Base-by-base conservation (phyloP, 2,329 filamentous ascomycete genomes). In the Chaetomium sp. region DNA sequence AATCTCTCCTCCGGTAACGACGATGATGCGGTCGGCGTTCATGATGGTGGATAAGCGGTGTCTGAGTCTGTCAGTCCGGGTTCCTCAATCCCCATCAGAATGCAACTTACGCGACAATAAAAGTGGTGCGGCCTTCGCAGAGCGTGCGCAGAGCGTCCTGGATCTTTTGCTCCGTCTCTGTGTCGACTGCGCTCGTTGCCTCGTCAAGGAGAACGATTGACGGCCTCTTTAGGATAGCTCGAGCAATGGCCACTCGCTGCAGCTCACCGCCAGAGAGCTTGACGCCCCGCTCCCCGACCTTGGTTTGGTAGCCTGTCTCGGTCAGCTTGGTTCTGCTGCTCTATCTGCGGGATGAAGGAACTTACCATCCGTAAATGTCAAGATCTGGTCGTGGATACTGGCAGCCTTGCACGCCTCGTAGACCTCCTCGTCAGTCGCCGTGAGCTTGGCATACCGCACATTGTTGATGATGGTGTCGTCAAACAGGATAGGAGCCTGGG, bases 161-260 rank as follows among this genome's bases (percentile, higher is more conserved):
- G 54, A 90, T 90, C 69, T 86, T 84, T 62, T 86, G 84, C 74
- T 90, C 87, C 1, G 87, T 90, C 38, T 88, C 85, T 0, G 88
- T 88, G 66, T 92, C 87, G 64, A 94, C 87, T 7, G 90, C 88
- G 45, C 89, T 92, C 4, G 92, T 93, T 1, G 91, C 88, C 75
- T 93, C 91, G 69, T 94, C 91, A 0, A 94, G 82, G 47, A 94
- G 82, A 10, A 94, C 86, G 65, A 93, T 87, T 63, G 91, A 87
- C 0, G 91, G 90, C 65, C 85, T 83, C 75, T 91, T 91, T 68
- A 93, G 79, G 56, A 94, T 83, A 1, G 90, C 89, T 29, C 90
- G 85, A 8, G 87, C 87, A 72, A 90, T 90, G 5, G 87, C 87
- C 31, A 90, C 82, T 55, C 87, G 83, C 70, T 90, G 87, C 6